Base-by-base conservation (phyloP, 495 filamentous ascomycete species). In the Cairneyella variabilis region DNA sequence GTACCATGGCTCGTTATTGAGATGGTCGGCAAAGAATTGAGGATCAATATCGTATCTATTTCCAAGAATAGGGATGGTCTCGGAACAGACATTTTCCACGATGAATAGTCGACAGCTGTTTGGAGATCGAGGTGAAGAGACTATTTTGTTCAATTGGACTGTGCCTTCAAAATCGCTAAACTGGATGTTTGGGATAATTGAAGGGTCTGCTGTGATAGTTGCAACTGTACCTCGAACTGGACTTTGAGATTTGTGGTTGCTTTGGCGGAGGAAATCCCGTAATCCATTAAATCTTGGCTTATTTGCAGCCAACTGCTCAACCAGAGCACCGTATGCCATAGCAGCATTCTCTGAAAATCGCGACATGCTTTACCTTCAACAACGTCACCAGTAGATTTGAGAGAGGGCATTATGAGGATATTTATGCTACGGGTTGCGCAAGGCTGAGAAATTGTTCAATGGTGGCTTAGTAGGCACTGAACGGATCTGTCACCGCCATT, bases 1-100 rank as follows among this genome's bases (percentile, higher is more conserved):
- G 16, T 52, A 52, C 49, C 49, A 52, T 17, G 49, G 27, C 12
- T 27, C 23, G 43, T 28, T 52, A 30, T 52, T 52, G 14, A 52
- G n/a, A 17, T 52, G 49, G 17, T 52, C 39, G 16, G 26, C 49
- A 22, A 52, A 52, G 25, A 52, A 52, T 16, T 52, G 49, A 3
- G 49, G 49, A 36, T 52, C 49, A 18, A 52, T 52, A 26, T 52
- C 39, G 34, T 28, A 52, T 9, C 7, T 22, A n/a, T 21, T 28
- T 25, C 49, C 39, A 14, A 52, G 37, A 43, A 45, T 9, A 34
- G 9, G 10, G 3, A 52, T 32, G 5, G 49, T 30, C 12, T 43
- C 16, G n/a, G 49, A 14, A 41, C 49, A 52, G 1, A 52, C 21
- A 22, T 52, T 52, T 27, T 52, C 49, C 2, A 52, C 27, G 21